Evolutionary conservation across 202 grass and related monocot species (phyloP).

Genomic region (Hordeum pubiflorum): DNA sequence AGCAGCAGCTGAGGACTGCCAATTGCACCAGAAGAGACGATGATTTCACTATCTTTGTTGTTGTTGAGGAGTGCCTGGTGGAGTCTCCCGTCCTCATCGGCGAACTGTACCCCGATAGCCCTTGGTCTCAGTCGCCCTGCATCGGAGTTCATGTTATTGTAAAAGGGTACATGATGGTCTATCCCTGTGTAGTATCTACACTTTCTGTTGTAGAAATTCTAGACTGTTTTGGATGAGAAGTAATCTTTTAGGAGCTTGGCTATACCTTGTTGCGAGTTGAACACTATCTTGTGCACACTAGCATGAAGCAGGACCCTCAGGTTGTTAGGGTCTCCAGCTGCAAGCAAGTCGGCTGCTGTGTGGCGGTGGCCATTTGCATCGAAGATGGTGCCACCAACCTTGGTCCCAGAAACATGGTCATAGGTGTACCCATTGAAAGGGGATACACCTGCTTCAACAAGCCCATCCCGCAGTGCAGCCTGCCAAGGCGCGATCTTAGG

Average conservation of each 20-base stretch:
- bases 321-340: constrained; percentile 59
- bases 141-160: constrained; percentile 12
- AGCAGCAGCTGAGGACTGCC: constrained; percentile 79
- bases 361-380: constrained; percentile 60
- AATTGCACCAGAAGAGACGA: constrained; percentile 73
- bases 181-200: background rate
- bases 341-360: constrained; percentile 87
- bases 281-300: constrained; percentile 72
- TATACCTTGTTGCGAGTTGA: constrained; percentile 42
- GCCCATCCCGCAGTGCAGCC: constrained; percentile 66
- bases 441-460: constrained; percentile 82
- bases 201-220: background rate
- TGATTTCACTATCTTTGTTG: constrained; percentile 51
- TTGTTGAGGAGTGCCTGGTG: constrained; percentile 58
- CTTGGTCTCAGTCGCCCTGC: constrained; percentile 59
- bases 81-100: constrained; percentile 63
- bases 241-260: background rate
- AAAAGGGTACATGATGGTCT: constrained; percentile 8
- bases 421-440: constrained; percentile 97
- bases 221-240: background rate
- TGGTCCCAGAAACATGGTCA: constrained; percentile 85
- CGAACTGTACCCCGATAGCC: constrained; percentile 71
- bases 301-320: constrained; percentile 79
- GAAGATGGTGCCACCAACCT: constrained; percentile 96
- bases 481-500: constrained; percentile 88